phyloP scores from a whole-genome alignment of 352 stramenopile genomes.

The Globisporangium solare region DNA sequence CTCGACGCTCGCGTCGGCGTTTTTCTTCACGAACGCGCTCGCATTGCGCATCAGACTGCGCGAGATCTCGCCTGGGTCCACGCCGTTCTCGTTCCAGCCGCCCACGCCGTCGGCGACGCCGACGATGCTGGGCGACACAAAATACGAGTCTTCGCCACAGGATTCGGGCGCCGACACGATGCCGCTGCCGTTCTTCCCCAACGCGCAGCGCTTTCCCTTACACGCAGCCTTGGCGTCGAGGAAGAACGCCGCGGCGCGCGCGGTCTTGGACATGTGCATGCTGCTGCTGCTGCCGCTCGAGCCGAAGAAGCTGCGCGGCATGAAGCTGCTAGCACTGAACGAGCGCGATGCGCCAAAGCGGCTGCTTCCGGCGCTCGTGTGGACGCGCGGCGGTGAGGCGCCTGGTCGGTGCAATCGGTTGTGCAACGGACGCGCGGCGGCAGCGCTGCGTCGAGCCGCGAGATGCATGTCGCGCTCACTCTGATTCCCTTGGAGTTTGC shows the following conservation, averaged over 20 bases:
- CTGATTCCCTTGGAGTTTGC: too few relatives aligned
- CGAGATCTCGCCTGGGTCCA: conserved; percentile 74
- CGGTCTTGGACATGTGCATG: conserved; percentile 5
- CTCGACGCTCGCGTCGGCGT: conserved; percentile 21
- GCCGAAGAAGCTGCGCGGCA: conserved; percentile 12
- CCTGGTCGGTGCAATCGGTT: conserved; percentile 9
- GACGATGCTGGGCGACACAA: conserved; percentile 54
- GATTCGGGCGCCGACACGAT: conserved; percentile 41
- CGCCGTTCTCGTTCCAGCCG: conserved; percentile 79
- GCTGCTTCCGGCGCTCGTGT: neutral
- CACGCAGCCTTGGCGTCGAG: conserved; percentile 68
- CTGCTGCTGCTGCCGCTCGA: conserved; percentile 16
- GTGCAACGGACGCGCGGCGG: conserved; percentile 21
- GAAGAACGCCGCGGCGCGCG: conserved; percentile 46
- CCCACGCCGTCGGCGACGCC: conserved; percentile 72
- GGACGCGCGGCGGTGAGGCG: neutral
- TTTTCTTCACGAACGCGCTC: conserved; percentile 34
- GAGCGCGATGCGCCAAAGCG: conserved; percentile 10
- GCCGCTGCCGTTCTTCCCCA: conserved; percentile 40
- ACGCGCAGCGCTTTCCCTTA: conserved; percentile 60
- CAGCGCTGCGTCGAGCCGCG: conserved; percentile 13
- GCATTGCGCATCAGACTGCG: conserved; percentile 73
- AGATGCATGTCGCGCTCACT: conserved; percentile 20
- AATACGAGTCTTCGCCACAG: conserved; percentile 77
- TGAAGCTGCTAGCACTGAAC: conserved; percentile 17